phyloP scores from a whole-genome alignment of 805 yeast species.

The Candida krabiensis region DNA sequence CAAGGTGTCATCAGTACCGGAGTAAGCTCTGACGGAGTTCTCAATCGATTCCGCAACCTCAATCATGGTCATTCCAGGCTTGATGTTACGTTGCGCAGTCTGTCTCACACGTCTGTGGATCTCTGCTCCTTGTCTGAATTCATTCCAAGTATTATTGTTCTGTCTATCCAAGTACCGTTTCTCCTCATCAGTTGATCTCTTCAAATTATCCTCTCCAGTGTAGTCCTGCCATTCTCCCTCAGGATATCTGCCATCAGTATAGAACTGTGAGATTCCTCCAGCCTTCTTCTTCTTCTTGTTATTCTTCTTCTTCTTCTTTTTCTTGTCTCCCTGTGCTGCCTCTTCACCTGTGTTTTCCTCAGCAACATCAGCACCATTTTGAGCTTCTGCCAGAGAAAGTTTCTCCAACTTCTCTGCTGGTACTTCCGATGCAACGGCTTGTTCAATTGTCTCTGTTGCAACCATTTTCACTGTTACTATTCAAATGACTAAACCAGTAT shows the following conservation, averaged over 20 bases:
- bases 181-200: constrained; percentile 85
- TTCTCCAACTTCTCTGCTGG: constrained; percentile 11
- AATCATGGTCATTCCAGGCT: constrained; percentile 90
- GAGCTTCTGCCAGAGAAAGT: constrained; percentile 1
- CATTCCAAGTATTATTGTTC: constrained; percentile 69
- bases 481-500: neutral
- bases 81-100: constrained; percentile 67
- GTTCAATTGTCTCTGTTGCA: constrained; percentile 1
- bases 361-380: constrained; percentile 15
- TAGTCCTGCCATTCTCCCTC: constrained; percentile 88
- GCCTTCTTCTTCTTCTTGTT: constrained; percentile 53
- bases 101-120: constrained; percentile 89
- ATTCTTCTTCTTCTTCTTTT: constrained; percentile 59
- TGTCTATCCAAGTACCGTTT: constrained; percentile 73
- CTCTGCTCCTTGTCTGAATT: constrained; percentile 94
- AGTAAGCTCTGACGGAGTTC: constrained; percentile 72
- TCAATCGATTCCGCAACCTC: constrained; percentile 91
- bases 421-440: neutral
- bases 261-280: constrained; percentile 64
- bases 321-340: constrained; percentile 46
- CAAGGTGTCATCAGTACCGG: constrained; percentile 56
- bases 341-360: constrained; percentile 25
- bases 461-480: neutral
- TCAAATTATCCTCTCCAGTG: constrained; percentile 58
- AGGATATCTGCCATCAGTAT: constrained; percentile 73